These are phyloP conservation scores for Amylostereum chailletii DNA, from an alignment of 1,284 basidiomycete genomes.

Conservation along the genomic window DNA sequence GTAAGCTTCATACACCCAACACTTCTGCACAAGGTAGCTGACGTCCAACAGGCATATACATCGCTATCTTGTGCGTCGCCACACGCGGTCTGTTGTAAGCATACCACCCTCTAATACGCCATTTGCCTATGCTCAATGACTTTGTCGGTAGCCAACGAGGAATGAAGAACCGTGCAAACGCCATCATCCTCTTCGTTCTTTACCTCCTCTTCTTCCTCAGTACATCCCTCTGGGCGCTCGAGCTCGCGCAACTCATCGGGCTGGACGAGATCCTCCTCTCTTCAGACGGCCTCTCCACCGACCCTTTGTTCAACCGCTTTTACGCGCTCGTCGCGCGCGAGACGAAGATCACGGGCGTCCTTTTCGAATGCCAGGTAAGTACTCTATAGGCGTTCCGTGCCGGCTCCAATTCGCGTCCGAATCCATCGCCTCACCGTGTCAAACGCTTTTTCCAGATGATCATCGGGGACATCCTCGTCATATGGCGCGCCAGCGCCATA, in stretches of 20 bases:
- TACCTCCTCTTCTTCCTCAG: slow-evolving; percentile 7
- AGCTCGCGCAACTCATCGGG: slow-evolving; percentile 8
- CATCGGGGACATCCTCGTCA: slow-evolving; percentile 9
- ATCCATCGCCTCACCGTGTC: background rate
- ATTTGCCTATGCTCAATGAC: too few relatives aligned
- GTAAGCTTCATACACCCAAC: background rate
- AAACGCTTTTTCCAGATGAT: slow-evolving; percentile 6
- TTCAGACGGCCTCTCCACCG: slow-evolving; percentile 1
- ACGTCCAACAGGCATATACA: slow-evolving; percentile 6
- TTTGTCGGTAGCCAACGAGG: slow-evolving; percentile 6
- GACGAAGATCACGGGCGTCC: slow-evolving; percentile 7
- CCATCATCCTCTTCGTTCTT: slow-evolving; percentile 2
- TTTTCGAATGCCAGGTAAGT: slow-evolving; percentile 8
- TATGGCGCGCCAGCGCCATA: slow-evolving; percentile 10
- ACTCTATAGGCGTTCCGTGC: too few relatives aligned
- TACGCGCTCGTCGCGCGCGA: slow-evolving; percentile 9
- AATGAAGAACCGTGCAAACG: slow-evolving; percentile 1
- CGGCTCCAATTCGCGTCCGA: background rate
- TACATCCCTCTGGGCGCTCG: slow-evolving; percentile 8
- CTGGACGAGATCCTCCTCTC: slow-evolving; percentile 8
- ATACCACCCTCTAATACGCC: background rate
- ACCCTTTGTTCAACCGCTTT: slow-evolving; percentile 9
- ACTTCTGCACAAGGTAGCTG: background rate
- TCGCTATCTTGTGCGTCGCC: slow-evolving; percentile 7
- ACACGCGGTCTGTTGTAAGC: slow-evolving; percentile 6